phyloP scores from a whole-genome alignment of 257 asterid genomes.

The Ballota nigra region DNA sequence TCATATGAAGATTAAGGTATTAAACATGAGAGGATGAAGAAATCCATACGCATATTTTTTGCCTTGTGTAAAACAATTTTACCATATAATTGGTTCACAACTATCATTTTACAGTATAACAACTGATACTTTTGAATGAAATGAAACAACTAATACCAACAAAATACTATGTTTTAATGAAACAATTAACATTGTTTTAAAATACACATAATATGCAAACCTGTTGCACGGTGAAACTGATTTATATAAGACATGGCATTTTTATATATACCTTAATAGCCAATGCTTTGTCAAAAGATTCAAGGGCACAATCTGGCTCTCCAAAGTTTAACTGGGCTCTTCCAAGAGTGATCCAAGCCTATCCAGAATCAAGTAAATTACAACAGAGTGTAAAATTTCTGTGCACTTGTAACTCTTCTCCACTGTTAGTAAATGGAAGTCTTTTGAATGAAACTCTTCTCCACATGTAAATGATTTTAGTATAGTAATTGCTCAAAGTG shows the following conservation, averaged over 20 bases:
- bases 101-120: no score
- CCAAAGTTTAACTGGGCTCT: constrained; percentile 89
- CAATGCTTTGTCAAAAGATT: constrained; percentile 81
- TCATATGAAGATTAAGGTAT: not conserved
- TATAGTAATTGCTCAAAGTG: not conserved
- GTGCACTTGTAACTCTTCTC: not conserved
- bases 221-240: no score
- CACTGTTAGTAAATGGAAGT: no score
- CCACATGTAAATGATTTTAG: not conserved
- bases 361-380: constrained; percentile 15
- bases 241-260: no score
- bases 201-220: no score
- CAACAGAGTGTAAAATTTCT: not conserved
- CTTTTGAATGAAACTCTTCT: not conserved
- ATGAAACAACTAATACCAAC: no score
- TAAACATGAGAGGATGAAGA: not conserved
- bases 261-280: constrained; percentile 56
- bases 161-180: no score
- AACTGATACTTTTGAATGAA: no score
- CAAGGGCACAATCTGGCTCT: constrained; percentile 85
- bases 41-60: not conserved
- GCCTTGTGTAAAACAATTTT: no score
- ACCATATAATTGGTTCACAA: no score
- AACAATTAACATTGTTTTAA: no score
- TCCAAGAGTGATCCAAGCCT: constrained; percentile 97